Evolutionary conservation across 495 filamentous ascomycete genomes (phyloP).

Genomic region (Aspergillus cavernicola): DNA sequence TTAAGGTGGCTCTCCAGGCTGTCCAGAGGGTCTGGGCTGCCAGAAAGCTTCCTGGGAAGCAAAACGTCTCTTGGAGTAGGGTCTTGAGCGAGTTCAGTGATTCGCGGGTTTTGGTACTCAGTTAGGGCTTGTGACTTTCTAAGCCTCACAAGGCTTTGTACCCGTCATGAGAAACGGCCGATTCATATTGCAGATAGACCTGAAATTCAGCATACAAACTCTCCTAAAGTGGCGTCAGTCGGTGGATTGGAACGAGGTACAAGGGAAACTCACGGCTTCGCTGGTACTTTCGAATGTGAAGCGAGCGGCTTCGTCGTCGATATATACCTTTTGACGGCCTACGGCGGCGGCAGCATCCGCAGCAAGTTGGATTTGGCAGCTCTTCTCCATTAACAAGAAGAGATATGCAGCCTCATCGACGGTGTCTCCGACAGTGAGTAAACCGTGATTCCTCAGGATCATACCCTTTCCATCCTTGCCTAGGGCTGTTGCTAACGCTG

Average conservation of each 20-base stretch:
- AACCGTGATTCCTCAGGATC: slow-evolving; percentile 53
- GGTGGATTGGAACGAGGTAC: background rate
- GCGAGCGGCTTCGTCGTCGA: slow-evolving; percentile 49
- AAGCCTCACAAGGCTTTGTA: slow-evolving; percentile 2
- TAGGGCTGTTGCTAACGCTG: slow-evolving; percentile 47
- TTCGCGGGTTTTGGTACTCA: slow-evolving; percentile 15
- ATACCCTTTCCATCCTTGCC: slow-evolving; percentile 44
- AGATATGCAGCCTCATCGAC: slow-evolving; percentile 56
- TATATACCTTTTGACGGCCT: slow-evolving; percentile 34
- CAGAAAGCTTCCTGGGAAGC: slow-evolving; percentile 7
- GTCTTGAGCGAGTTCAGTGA: slow-evolving; percentile 11
- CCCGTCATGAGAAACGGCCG: slow-evolving; percentile 14
- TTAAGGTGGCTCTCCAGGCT: slow-evolving; percentile 14
- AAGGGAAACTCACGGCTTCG: slow-evolving; percentile 25
- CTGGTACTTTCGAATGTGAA: slow-evolving; percentile 52
- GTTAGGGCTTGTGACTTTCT: background rate
- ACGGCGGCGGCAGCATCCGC: slow-evolving; percentile 48
- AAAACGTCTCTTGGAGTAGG: slow-evolving; percentile 12
- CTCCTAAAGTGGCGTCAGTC: background rate
- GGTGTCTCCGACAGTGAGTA: slow-evolving; percentile 50
- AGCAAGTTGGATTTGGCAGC: slow-evolving; percentile 47
- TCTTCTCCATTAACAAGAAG: slow-evolving; percentile 49
- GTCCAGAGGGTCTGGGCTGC: slow-evolving; percentile 13
- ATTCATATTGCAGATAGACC: slow-evolving; percentile 9
- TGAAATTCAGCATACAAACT: slow-evolving; percentile 11